Conservation (phyloP, 2,329 filamentous ascomycete genomes). For the Fusarium coicis region DNA sequence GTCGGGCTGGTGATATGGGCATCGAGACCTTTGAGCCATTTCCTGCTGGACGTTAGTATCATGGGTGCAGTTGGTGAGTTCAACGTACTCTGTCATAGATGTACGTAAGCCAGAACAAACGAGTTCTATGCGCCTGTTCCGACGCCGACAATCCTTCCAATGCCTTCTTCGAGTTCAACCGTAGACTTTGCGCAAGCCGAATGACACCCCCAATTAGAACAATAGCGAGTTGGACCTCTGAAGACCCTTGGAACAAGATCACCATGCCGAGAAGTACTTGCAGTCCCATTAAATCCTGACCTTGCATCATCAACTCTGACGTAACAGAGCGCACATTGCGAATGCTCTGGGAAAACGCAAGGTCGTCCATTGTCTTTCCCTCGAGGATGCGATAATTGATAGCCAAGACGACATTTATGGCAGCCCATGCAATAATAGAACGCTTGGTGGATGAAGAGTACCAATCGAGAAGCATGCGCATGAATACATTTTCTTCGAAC, state of each 20-base stretch:
- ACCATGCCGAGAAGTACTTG: constrained; percentile 51
- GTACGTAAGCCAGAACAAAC: constrained; percentile 53
- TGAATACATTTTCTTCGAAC: constrained; percentile 49
- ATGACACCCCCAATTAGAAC: constrained; percentile 49
- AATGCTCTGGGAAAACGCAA: constrained; percentile 41
- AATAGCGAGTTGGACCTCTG: constrained; percentile 47
- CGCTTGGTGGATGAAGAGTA: constrained; percentile 39
- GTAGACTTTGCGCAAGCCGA: constrained; percentile 47
- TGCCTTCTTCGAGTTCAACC: constrained; percentile 44
- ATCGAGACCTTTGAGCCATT: constrained; percentile 48
- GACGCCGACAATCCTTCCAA: not conserved
- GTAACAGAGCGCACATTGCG: constrained; percentile 48
- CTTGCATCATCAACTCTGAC: constrained; percentile 46
- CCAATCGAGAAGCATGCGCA: constrained; percentile 49
- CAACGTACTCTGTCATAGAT: constrained; percentile 45
- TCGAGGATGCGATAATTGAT: constrained; percentile 44
- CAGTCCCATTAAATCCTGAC: constrained; percentile 46
- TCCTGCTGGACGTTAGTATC: constrained; percentile 38
- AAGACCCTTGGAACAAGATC: constrained; percentile 47
- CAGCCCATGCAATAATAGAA: constrained; percentile 44
- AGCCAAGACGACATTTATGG: constrained; percentile 51
- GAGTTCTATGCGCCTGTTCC: constrained; percentile 41
- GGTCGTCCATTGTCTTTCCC: constrained; percentile 29
- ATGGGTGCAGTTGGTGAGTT: rapidly evolving
- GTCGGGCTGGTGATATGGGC: constrained; percentile 50